Conservation (phyloP, 129 eudicot species). For the Kitagawia praeruptora region DNA sequence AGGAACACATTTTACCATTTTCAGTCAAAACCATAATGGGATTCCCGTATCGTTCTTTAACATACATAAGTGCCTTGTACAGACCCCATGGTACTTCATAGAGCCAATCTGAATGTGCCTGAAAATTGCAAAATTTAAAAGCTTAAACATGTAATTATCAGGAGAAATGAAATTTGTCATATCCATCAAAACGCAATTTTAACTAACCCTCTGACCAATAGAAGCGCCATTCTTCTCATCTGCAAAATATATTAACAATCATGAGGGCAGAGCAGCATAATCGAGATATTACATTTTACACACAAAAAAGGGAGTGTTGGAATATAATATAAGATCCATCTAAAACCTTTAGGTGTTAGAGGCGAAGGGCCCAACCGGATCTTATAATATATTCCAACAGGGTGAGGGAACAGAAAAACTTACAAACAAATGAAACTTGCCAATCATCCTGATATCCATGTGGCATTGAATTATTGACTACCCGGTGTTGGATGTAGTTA, state of each 20-base stretch:
- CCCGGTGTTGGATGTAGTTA: conserved; percentile 48
- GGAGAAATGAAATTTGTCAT: neutral
- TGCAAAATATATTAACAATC: conserved; percentile 12
- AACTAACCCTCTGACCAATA: conserved; percentile 61
- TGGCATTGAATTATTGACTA: conserved; percentile 27
- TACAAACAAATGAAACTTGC: conserved; percentile 75
- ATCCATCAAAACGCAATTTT: too few species aligned
- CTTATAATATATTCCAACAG: neutral
- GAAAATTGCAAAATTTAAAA: conserved; percentile 6
- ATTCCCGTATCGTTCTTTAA: conserved; percentile 68
- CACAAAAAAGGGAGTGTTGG: too few species aligned
- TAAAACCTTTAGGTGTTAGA: too few species aligned
- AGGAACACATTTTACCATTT: conserved; percentile 39
- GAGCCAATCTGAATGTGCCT: conserved; percentile 85
- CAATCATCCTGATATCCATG: conserved; percentile 77
- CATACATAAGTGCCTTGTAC: conserved; percentile 57
- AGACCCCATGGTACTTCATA: conserved; percentile 89
- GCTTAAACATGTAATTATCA: too few species aligned
- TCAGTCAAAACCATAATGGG: conserved; percentile 68
- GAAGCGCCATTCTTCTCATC: conserved; percentile 69
- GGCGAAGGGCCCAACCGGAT: too few species aligned
- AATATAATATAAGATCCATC: too few species aligned
- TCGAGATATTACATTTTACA: neutral
- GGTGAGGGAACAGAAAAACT: conserved; percentile 15
- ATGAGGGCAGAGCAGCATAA: neutral